Conservation (phyloP, 2,329 filamentous ascomycete species). For the Arthrobotrys megalospora region DNA sequence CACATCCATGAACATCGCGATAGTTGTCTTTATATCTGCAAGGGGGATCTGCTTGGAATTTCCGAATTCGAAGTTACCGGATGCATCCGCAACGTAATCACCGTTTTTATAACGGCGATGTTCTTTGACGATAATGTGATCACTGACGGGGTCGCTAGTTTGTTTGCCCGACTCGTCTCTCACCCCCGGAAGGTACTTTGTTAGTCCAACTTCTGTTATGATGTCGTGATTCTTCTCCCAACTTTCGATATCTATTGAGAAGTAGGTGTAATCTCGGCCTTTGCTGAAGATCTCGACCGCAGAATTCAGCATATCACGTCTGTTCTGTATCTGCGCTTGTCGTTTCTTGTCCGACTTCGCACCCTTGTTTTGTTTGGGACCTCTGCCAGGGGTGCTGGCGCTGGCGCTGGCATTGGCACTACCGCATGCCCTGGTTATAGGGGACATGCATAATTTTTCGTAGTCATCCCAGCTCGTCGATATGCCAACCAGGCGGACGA, state of each 20-base stretch:
- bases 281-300: conserved; percentile 32
- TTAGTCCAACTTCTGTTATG: conserved; percentile 89
- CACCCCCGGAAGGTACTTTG: conserved; percentile 79
- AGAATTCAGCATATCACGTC: conserved; percentile 54
- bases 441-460: conserved; percentile 14
- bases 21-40: conserved; percentile 65
- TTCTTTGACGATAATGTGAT: conserved; percentile 84
- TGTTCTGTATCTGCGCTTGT: conserved; percentile 37
- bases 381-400: not conserved
- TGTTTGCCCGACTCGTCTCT: conserved; percentile 66
- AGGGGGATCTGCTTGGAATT: conserved; percentile 68
- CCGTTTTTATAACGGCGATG: conserved; percentile 77
- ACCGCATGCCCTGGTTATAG: not conserved
- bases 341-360: conserved; percentile 40
- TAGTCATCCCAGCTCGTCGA: conserved; percentile 36
- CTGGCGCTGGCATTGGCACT: not conserved
- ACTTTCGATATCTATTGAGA: conserved; percentile 82
- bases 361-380: not conserved
- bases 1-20: conserved; percentile 67
- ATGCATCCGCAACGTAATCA: conserved; percentile 79
- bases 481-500: conserved; percentile 30
- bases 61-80: conserved; percentile 82
- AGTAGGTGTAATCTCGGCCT: conserved; percentile 58
- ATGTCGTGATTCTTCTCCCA: conserved; percentile 77
- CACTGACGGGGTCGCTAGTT: conserved; percentile 63